Percentiles rank a stretch among this genome's conserved stretches.
Evolutionary conservation across 495 filamentous ascomycete species (phyloP).

Genomic region (Pseudevernia furfuracea): DNA sequence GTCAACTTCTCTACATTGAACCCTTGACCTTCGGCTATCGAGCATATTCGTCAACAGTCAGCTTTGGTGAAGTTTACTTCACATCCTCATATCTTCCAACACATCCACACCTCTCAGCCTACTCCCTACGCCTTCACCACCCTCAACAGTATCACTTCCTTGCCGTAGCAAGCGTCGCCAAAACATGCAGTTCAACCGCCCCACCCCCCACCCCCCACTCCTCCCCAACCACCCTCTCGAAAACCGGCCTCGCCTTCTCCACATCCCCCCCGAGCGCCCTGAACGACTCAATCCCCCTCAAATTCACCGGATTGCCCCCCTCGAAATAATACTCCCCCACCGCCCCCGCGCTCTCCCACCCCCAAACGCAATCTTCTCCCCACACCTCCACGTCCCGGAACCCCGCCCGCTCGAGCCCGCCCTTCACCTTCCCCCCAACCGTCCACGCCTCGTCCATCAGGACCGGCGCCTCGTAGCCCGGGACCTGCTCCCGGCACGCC

Average conservation of each 20-base stretch:
- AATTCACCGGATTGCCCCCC: conserved; percentile 5
- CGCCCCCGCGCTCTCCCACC: conserved; percentile 6
- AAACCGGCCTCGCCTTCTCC: conserved; percentile 1
- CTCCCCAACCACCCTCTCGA: not conserved
- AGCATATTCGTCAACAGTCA: no score
- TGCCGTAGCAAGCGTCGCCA: conserved; percentile 11
- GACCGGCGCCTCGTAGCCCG: not conserved
- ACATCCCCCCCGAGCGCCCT: not conserved
- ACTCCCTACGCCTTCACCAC: no score
- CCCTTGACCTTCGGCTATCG: no score
- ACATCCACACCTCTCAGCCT: no score
- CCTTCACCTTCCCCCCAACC: not conserved
- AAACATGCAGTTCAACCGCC: not conserved
- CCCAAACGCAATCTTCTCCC: not conserved
- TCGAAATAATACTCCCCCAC: conserved; percentile 4
- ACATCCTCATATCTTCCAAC: no score
- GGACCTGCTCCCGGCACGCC: conserved; percentile 5
- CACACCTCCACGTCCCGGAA: conserved; percentile 12
- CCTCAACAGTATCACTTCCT: no score
- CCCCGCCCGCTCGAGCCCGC: conserved; percentile 6
- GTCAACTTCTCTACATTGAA: no score
- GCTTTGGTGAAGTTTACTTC: no score
- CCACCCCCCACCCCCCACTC: conserved; percentile 8
- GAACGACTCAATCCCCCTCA: not conserved
- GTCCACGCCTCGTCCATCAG: conserved; percentile 19